Conservation (phyloP, 1,284 basidiomycete species). For the Sanghuangporus weigelae region DNA sequence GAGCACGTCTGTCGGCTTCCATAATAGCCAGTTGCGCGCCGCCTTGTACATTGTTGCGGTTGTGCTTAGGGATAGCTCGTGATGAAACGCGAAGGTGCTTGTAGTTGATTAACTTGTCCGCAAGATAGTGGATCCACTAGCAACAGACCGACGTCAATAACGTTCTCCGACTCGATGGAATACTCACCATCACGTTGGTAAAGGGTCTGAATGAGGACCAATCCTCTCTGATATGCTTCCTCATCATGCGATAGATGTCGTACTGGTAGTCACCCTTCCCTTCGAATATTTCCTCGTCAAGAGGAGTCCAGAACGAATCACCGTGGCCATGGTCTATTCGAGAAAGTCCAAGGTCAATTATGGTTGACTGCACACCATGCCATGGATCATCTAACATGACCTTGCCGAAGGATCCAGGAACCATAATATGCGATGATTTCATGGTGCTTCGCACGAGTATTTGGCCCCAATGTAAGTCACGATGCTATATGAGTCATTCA, state of each 20-base stretch:
- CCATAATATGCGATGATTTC: slow-evolving; percentile 26
- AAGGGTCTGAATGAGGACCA: slow-evolving; percentile 77
- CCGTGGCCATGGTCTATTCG: slow-evolving; percentile 56
- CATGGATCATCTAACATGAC: slow-evolving; percentile 52
- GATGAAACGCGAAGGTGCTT: slow-evolving; percentile 59
- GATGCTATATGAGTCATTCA: slow-evolving; percentile 56
- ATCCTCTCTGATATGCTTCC: slow-evolving; percentile 44
- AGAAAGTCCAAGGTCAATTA: slow-evolving; percentile 94
- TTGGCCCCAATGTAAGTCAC: slow-evolving; percentile 98
- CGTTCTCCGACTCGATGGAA: background rate
- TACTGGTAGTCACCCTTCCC: slow-evolving; percentile 92
- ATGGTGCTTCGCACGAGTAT: slow-evolving; percentile 69
- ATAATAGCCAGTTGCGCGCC: slow-evolving; percentile 17
- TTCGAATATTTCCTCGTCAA: slow-evolving; percentile 79
- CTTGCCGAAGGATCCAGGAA: slow-evolving; percentile 29
- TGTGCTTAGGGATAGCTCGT: slow-evolving; percentile 11
- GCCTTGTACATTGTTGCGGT: slow-evolving; percentile 24
- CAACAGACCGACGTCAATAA: background rate
- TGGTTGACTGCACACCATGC: slow-evolving; percentile 68
- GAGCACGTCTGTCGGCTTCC: slow-evolving; percentile 29
- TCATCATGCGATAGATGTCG: slow-evolving; percentile 91
- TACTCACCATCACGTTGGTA: slow-evolving; percentile 84
- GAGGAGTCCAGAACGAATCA: slow-evolving; percentile 64
- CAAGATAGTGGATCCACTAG: slow-evolving; percentile 83
- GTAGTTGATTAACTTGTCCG: slow-evolving; percentile 59